Evolutionary conservation across 176 grass and related monocot species (phyloP).

Genomic region (Tillandsia fasciculata): DNA sequence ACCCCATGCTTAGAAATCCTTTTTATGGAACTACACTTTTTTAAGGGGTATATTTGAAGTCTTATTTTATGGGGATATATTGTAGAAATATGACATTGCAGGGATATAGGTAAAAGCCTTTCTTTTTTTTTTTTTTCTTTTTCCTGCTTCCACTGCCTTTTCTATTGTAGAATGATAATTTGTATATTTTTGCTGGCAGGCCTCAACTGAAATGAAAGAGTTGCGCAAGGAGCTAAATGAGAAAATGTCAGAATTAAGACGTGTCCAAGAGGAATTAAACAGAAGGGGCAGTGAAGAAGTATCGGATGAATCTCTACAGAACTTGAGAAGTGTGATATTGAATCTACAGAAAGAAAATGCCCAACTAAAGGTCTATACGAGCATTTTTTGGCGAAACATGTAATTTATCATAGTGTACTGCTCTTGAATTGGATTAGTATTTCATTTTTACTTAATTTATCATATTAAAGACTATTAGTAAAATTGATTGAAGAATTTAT

Average conservation of each 20-base stretch:
- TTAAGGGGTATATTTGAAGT: no score
- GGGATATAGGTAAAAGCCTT: no score
- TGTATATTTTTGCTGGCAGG: conserved; percentile 33
- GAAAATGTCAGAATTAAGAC: conserved; percentile 47
- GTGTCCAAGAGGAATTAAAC: conserved; percentile 44
- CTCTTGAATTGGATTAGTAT: conserved; percentile 5
- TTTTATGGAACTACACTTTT: no score
- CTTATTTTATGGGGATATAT: no score
- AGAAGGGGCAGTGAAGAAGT: conserved; percentile 28
- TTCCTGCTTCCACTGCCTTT: neutral
- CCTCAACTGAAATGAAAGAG: conserved; percentile 40
- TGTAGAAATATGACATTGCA: no score
- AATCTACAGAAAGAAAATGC: conserved; percentile 73
- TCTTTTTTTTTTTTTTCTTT: neutral
- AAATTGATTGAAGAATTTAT: neutral
- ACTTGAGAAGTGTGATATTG: conserved; percentile 41
- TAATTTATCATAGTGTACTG: neutral
- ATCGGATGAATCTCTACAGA: conserved; percentile 41
- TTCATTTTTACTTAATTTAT: conserved; percentile 1
- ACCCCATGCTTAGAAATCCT: no score
- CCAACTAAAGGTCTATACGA: conserved; percentile 59
- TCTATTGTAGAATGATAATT: neutral
- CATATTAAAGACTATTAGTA: conserved; percentile 1
- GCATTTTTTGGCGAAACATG: conserved; percentile 9
- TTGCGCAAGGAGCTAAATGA: conserved; percentile 57